Percentiles rank a stretch among this genome's conserved stretches.
Evolutionary conservation across 2,329 filamentous ascomycete species (phyloP).

Genomic region (Trichothecium roseum): DNA sequence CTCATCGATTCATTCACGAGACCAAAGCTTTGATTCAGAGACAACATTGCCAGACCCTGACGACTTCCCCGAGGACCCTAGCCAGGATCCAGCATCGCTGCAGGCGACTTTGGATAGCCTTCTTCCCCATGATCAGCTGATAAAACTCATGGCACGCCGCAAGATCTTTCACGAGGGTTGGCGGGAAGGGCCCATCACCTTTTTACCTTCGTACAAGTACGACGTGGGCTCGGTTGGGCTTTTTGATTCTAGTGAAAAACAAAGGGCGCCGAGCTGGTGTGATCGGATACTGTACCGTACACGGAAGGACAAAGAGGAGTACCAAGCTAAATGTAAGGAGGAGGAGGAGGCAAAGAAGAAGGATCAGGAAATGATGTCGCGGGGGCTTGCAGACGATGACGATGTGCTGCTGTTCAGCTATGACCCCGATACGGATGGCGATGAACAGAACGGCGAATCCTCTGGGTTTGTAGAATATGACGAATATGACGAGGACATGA

Average conservation of each 20-base stretch:
- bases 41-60: slow-evolving; percentile 48
- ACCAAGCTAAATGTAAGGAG: slow-evolving; percentile 53
- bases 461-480: slow-evolving; percentile 30
- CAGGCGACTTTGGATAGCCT: slow-evolving; percentile 83
- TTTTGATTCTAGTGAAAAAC: slow-evolving; percentile 94
- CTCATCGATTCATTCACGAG: slow-evolving; percentile 20
- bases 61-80: slow-evolving; percentile 55
- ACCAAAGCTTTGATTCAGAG: slow-evolving; percentile 27
- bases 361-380: slow-evolving; percentile 77
- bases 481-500: slow-evolving; percentile 43
- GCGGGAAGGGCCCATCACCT: slow-evolving; percentile 78
- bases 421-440: slow-evolving; percentile 67
- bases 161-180: slow-evolving; percentile 87
- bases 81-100: slow-evolving; percentile 73
- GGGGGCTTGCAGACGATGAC: slow-evolving; percentile 71
- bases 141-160: slow-evolving; percentile 58
- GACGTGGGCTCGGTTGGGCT: slow-evolving; percentile 86
- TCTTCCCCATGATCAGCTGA: slow-evolving; percentile 81
- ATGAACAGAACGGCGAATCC: slow-evolving; percentile 20
- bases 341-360: slow-evolving; percentile 56
- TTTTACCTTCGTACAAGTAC: slow-evolving; percentile 95
- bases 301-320: slow-evolving; percentile 54
- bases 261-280: slow-evolving; percentile 89
- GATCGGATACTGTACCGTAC: slow-evolving; percentile 87
- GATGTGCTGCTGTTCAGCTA: slow-evolving; percentile 78